phyloP scores from a whole-genome alignment of 1,284 basidiomycete genomes.

The Taiwanofungus camphoratus region DNA sequence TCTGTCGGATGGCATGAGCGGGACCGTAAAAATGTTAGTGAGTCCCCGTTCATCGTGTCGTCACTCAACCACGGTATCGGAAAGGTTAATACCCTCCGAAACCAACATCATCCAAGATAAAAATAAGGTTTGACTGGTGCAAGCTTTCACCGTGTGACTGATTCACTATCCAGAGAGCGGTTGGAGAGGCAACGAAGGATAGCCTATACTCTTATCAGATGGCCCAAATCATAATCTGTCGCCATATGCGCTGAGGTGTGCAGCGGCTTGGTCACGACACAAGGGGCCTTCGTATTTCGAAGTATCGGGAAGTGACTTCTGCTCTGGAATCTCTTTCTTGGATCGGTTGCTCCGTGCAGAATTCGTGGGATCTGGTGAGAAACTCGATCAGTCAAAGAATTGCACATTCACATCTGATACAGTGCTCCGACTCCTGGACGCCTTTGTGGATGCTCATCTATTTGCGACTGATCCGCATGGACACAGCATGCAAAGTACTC shows the following conservation, averaged over 20 bases:
- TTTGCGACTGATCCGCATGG: constrained; percentile 6
- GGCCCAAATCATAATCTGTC: background rate
- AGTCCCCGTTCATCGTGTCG: background rate
- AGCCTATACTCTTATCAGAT: constrained; percentile 8
- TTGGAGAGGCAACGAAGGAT: background rate
- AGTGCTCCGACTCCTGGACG: background rate
- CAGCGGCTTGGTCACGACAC: constrained; percentile 1
- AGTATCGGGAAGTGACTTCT: background rate
- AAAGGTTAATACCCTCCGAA: background rate
- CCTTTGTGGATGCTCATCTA: background rate
- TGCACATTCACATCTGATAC: background rate
- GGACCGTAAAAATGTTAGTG: background rate
- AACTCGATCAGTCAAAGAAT: background rate
- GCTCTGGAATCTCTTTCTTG: background rate
- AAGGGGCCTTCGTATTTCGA: background rate
- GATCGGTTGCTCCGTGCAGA: background rate
- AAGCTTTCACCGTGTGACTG: background rate
- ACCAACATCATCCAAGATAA: constrained; percentile 2
- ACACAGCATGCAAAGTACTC: background rate
- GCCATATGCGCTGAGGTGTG: background rate
- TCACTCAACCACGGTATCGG: too few relatives aligned
- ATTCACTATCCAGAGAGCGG: constrained; percentile 1
- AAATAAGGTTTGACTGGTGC: constrained; percentile 6
- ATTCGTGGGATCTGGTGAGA: constrained; percentile 6
- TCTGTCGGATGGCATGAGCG: background rate